Percentiles rank a stretch among this genome's conserved stretches.
Conservation (phyloP, 371 early-diverging fungal genomes). For the Entomophthora muscae region DNA sequence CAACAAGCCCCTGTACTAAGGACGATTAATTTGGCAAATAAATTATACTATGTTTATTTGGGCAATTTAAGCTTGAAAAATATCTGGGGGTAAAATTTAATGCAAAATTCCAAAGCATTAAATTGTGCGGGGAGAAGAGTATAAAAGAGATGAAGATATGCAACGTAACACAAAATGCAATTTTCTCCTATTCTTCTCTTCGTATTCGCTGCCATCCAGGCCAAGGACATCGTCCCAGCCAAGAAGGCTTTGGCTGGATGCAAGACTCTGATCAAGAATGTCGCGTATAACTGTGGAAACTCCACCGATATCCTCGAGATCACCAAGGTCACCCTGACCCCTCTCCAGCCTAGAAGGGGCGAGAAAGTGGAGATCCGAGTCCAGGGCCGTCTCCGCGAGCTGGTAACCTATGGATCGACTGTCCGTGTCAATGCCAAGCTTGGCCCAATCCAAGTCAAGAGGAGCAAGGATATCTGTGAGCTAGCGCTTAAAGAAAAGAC, state of each 20-base stretch:
- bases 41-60: too few relatives aligned
- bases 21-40: too few relatives aligned
- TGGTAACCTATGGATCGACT: neutral
- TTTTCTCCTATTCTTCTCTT: too few relatives aligned
- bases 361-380: neutral
- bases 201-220: too few relatives aligned
- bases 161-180: too few relatives aligned
- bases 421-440: slow-evolving; percentile 3
- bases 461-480: slow-evolving; percentile 1
- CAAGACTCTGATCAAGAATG: neutral
- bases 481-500: neutral
- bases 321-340: neutral
- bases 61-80: too few relatives aligned
- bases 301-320: neutral
- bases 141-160: too few relatives aligned
- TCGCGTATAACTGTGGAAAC: slow-evolving; percentile 3
- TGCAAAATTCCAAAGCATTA: too few relatives aligned
- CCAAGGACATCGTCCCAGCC: too few relatives aligned
- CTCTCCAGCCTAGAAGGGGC: neutral
- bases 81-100: too few relatives aligned
- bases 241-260: neutral
- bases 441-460: neutral
- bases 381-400: neutral
- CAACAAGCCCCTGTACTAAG: too few relatives aligned
- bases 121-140: too few relatives aligned